Evolutionary conservation across 108 stramenopile genomes (phyloP), one percentile per base, ranked within the genome.

Genomic region (Nitzschia sp.): DNA sequence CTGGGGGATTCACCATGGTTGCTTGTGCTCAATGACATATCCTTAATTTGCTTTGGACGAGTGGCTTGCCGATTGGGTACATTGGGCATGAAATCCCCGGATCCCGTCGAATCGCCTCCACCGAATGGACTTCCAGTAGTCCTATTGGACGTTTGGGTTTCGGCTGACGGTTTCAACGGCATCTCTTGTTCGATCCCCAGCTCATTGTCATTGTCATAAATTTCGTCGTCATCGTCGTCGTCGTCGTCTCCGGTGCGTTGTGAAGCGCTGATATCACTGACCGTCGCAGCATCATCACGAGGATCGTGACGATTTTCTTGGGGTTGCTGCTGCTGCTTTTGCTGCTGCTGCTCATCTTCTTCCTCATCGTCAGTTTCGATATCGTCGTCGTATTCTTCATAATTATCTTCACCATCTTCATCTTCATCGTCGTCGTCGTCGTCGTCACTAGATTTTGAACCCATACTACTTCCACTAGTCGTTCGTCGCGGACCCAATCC

Each of bases 351-450:
- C 4, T 25, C 22, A 15, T 45, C 22, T 45, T 4, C 67, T 26
- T 47, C 41, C 23, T 64, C 54, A 38, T 58, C 69, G 15, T 70
- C 76, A n/a, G n/a, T n/a, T n/a, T n/a, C n/a, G n/a, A n/a, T n/a
- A n/a, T 79, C 78, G 23, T 33, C 52, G 22, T 47, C 60, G 53
- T 71, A 47, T 21, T 66, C 53, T 26, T 72, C 75, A 1, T 66
- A 58, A 32, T 66, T 48, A 25, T 67, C 66, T 4, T 69, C 54
- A 53, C 64, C 45, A 45, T 36, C 56, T 22, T 57, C 48, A 33
- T 35, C 47, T 1, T 55, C 63, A 57, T 25, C n/a, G 41, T 52
- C 47, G 55, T 48, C 56, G 28, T 68, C 66, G 27, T 57, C 36
- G 38, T 57, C 55, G 32, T 34, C 19, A 21, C 5, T 22, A 50